phyloP scores from a whole-genome alignment of 2,329 filamentous ascomycete genomes.

The Nothopassalora personata region DNA sequence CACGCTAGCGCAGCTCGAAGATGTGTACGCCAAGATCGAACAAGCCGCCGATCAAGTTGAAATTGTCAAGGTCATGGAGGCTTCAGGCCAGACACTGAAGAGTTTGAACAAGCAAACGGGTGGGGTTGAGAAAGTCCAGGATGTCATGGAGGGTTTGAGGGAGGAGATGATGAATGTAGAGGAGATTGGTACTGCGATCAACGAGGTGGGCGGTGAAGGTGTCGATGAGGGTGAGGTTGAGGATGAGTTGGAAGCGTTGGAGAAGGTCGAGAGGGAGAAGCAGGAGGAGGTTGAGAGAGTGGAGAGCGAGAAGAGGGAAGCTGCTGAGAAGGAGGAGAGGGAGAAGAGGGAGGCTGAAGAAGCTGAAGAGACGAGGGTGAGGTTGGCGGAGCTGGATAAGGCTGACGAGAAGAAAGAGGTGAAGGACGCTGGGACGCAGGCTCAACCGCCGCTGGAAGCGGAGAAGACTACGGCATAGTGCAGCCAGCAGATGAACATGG shows the following conservation, averaged over 20 bases:
- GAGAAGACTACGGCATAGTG: neutral
- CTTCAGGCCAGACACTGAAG: constrained; percentile 66
- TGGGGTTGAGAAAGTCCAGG: constrained; percentile 68
- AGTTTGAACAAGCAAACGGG: constrained; percentile 72
- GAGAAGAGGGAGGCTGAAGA: constrained; percentile 53
- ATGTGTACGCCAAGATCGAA: constrained; percentile 75
- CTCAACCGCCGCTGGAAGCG: neutral
- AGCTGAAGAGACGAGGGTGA: constrained; percentile 39
- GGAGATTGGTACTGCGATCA: constrained; percentile 73
- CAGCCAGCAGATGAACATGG: no score
- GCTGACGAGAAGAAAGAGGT: constrained; percentile 1
- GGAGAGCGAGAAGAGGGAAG: constrained; percentile 50
- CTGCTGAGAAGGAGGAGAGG: constrained; percentile 38
- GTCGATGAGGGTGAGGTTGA: constrained; percentile 73
- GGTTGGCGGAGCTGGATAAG: constrained; percentile 30
- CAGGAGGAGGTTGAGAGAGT: constrained; percentile 32
- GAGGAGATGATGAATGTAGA: constrained; percentile 77
- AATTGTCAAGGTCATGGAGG: constrained; percentile 75
- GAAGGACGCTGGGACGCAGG: neutral
- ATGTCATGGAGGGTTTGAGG: constrained; percentile 66
- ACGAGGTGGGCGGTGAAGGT: constrained; percentile 47
- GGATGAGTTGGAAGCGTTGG: constrained; percentile 57
- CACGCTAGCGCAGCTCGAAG: constrained; percentile 74
- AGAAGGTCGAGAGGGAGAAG: constrained; percentile 62
- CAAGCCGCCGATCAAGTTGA: constrained; percentile 80